phyloP scores from a whole-genome alignment of 371 early-diverging fungal genomes.

The Mucor piriformis region DNA sequence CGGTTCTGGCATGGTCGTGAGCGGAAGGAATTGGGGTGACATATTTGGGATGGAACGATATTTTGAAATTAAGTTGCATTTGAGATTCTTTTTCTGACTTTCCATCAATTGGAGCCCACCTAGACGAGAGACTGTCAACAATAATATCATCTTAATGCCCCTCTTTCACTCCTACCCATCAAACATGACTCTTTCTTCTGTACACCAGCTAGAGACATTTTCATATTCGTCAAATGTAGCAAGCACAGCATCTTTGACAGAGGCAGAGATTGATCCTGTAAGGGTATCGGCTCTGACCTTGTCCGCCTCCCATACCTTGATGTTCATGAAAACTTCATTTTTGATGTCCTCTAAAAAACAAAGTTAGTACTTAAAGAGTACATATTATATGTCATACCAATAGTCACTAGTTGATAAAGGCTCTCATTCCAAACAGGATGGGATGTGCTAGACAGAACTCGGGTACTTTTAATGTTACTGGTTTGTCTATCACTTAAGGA shows the following conservation, averaged over 20 bases:
- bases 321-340: conserved; percentile 25
- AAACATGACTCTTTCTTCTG: conserved; percentile 28
- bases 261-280: conserved; percentile 30
- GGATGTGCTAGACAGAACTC: conserved; percentile 34
- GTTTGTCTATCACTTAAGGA: conserved; percentile 21
- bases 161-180: conserved; percentile 23
- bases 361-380: background rate
- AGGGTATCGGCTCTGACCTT: conserved; percentile 33
- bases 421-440: conserved; percentile 41
- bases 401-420: conserved; percentile 25
- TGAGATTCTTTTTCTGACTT: conserved; percentile 22
- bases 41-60: conserved; percentile 43
- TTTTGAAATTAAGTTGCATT: conserved; percentile 21
- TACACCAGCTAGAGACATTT: conserved; percentile 28
- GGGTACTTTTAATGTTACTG: conserved; percentile 25
- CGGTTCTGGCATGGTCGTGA: conserved; percentile 1
- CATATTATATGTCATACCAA: conserved; percentile 19
- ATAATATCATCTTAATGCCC: background rate
- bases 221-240: conserved; percentile 27
- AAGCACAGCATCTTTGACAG: conserved; percentile 30
- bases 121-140: background rate
- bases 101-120: conserved; percentile 38
- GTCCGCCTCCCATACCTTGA: conserved; percentile 41
- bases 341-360: conserved; percentile 31
- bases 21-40: conserved; percentile 6